Evolutionary conservation across 148 eudicot genomes (phyloP).

Genomic region (Limonium bicolor): DNA sequence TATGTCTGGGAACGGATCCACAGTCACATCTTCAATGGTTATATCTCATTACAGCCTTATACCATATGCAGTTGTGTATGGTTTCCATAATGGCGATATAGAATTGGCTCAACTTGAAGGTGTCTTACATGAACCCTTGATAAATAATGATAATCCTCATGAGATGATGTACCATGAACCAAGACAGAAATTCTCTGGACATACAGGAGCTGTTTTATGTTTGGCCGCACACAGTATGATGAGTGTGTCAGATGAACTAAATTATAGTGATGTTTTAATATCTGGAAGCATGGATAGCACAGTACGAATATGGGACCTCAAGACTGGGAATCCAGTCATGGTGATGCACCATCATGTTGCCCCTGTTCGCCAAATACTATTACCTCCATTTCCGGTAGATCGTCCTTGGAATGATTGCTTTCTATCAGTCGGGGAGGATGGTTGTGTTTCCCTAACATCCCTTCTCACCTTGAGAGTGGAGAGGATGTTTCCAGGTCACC

Average conservation of each 20-base stretch:
- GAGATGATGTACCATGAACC: constrained; percentile 21
- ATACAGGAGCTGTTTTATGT: constrained; percentile 71
- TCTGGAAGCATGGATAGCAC: constrained; percentile 96
- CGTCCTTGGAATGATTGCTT: constrained; percentile 89
- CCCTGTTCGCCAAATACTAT: constrained; percentile 76
- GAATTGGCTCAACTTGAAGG: constrained; percentile 44
- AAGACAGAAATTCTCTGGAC: constrained; percentile 54
- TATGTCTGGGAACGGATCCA: constrained; percentile 15
- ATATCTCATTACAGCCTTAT: constrained; percentile 43
- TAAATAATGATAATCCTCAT: constrained; percentile 12
- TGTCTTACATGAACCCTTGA: constrained; percentile 20
- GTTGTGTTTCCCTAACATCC: constrained; percentile 67
- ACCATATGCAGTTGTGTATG: constrained; percentile 84
- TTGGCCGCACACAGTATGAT: constrained; percentile 69
- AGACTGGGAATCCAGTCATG: constrained; percentile 37
- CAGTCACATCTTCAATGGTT: constrained; percentile 80
- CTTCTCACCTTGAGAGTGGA: constrained; percentile 77
- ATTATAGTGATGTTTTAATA: constrained; percentile 33
- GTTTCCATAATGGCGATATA: constrained; percentile 71
- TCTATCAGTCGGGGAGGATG: constrained; percentile 88
- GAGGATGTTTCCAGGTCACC: constrained; percentile 96
- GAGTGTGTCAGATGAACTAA: constrained; percentile 18
- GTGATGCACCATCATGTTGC: constrained; percentile 96
- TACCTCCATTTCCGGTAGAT: constrained; percentile 52
- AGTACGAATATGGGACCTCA: constrained; percentile 84